A percentile compares a stretch with the other conserved stretches of the same genome.
phyloP scores from a whole-genome alignment of 2,329 filamentous ascomycete genomes.

The Reticulascus tulasneorum region DNA sequence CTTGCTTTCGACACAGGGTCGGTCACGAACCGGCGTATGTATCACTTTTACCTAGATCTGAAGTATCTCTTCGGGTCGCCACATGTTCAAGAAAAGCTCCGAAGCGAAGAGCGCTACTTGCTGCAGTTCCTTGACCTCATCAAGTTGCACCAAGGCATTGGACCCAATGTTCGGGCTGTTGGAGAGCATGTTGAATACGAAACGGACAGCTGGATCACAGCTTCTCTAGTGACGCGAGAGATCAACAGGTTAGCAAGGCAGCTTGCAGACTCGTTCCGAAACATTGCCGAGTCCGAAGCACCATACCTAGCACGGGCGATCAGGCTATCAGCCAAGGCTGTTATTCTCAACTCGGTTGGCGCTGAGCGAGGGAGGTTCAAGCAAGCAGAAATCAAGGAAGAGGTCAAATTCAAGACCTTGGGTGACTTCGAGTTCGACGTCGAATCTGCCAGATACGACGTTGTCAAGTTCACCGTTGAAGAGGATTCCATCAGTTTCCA shows the following conservation, averaged over 20 bases:
- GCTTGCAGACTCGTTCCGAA: constrained; percentile 80
- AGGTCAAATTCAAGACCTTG: constrained; percentile 76
- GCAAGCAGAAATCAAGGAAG: constrained; percentile 82
- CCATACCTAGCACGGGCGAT: constrained; percentile 67
- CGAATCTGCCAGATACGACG: constrained; percentile 51
- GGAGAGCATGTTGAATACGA: constrained; percentile 98
- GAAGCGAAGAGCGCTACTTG: constrained; percentile 80
- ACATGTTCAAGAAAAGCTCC: constrained; percentile 80
- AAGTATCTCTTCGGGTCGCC: constrained; percentile 86
- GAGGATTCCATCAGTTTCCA: constrained; percentile 94
- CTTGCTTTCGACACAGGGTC: constrained; percentile 92
- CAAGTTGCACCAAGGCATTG: constrained; percentile 95
- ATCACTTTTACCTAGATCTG: constrained; percentile 95
- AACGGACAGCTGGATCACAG: constrained; percentile 96
- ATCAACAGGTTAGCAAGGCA: constrained; percentile 90
- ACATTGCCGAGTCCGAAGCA: constrained; percentile 60
- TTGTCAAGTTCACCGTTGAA: constrained; percentile 86
- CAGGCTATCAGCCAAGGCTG: constrained; percentile 70
- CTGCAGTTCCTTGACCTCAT: constrained; percentile 93
- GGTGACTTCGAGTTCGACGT: constrained; percentile 77
- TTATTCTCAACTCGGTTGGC: constrained; percentile 86
- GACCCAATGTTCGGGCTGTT: constrained; percentile 85
- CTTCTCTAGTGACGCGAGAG: constrained; percentile 88
- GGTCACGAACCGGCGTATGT: constrained; percentile 91
- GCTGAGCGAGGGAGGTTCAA: constrained; percentile 83